These are phyloP conservation scores for Tripterygium wilfordii DNA, from an alignment of 177 flowering plant genomes.

Conservation along the genomic window DNA sequence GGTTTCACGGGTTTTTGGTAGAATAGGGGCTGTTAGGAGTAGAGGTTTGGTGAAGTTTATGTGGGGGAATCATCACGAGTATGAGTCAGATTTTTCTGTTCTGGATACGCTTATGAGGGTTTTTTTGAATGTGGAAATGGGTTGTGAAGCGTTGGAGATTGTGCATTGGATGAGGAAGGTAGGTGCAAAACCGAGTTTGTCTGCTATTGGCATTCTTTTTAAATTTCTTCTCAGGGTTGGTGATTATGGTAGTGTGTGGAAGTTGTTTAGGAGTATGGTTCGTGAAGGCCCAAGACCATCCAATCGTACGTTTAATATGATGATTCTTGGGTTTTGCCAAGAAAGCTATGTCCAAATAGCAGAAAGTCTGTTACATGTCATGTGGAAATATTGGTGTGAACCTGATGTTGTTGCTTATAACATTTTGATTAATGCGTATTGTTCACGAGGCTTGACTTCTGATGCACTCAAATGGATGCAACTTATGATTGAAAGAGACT, in stretches of 20 bases:
- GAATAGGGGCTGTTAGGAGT: conserved; percentile 42
- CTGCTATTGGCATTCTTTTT: conserved; percentile 49
- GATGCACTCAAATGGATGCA: conserved; percentile 44
- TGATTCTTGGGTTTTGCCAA: conserved; percentile 73
- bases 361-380: conserved; percentile 57
- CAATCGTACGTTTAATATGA: conserved; percentile 37
- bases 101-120: conserved; percentile 76
- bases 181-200: conserved; percentile 48
- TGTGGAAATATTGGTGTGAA: conserved; percentile 52
- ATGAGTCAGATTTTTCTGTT: conserved; percentile 52
- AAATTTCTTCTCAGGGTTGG: conserved; percentile 53
- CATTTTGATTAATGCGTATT: conserved; percentile 65
- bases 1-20: conserved; percentile 42
- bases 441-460: conserved; percentile 40
- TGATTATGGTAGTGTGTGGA: conserved; percentile 66
- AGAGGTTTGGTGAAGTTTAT: conserved; percentile 39
- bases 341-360: conserved; percentile 46
- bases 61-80: conserved; percentile 37
- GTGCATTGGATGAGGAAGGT: conserved; percentile 49
- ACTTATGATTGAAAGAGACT: conserved; percentile 55
- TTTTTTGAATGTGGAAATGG: conserved; percentile 50
- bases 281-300: conserved; percentile 57
- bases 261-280: conserved; percentile 67
- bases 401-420: conserved; percentile 66
- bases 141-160: conserved; percentile 41